These are phyloP conservation scores for Leptographium wingfieldii DNA, from an alignment of 2,329 filamentous ascomycete species.

Conservation along the genomic window DNA sequence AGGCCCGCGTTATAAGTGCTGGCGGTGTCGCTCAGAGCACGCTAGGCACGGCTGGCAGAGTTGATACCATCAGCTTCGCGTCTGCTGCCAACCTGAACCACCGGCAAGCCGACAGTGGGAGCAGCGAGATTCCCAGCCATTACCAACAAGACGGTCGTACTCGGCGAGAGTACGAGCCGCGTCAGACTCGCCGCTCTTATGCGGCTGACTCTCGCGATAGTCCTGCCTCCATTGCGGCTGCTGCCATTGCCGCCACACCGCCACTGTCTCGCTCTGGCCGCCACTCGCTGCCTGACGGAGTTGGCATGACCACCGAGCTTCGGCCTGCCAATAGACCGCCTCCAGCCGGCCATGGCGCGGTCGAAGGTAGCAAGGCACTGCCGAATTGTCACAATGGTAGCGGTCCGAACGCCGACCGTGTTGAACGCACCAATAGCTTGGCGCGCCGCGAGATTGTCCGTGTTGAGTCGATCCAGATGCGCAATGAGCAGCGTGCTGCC, in stretches of 20 bases:
- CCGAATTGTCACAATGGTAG: background rate
- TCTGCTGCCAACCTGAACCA: slow-evolving; percentile 9
- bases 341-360: background rate
- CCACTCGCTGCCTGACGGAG: slow-evolving; percentile 21
- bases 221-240: slow-evolving; percentile 5
- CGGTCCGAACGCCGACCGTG: slow-evolving; percentile 14
- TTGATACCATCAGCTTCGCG: slow-evolving; percentile 12
- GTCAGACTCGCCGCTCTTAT: slow-evolving; percentile 28
- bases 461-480: slow-evolving; percentile 36
- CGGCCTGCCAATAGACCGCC: slow-evolving; percentile 21
- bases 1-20: slow-evolving; percentile 15
- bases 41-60: slow-evolving; percentile 10
- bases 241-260: background rate
- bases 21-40: slow-evolving; percentile 13
- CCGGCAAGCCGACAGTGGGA: slow-evolving; percentile 9
- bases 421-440: slow-evolving; percentile 35
- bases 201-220: slow-evolving; percentile 17
- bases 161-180: slow-evolving; percentile 24
- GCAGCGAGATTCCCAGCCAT: background rate
- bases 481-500: slow-evolving; percentile 34
- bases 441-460: slow-evolving; percentile 40
- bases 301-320: slow-evolving; percentile 19
- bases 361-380: background rate
- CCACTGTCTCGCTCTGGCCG: slow-evolving; percentile 15
- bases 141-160: slow-evolving; percentile 1